phyloP scores from a whole-genome alignment of 345 rosid genomes.

The Arabidopsis arenosa region DNA sequence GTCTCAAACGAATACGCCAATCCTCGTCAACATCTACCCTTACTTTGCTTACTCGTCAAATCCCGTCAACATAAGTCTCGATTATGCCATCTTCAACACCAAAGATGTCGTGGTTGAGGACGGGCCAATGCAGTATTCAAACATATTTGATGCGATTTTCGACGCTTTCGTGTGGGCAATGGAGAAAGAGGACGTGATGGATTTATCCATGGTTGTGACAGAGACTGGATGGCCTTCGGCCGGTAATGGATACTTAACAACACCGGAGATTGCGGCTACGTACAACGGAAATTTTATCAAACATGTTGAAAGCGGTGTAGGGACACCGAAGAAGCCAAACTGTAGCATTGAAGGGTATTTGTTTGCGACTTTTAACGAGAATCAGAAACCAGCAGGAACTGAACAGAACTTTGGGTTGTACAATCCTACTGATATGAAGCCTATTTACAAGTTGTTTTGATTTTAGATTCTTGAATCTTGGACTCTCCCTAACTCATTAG shows the following conservation, averaged over 20 bases:
- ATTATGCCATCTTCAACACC: conserved; percentile 42
- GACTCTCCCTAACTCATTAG: not conserved
- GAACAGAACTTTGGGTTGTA: conserved; percentile 39
- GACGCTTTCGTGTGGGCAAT: conserved; percentile 48
- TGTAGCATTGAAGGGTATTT: conserved; percentile 7
- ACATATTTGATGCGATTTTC: conserved; percentile 49
- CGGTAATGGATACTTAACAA: conserved; percentile 16
- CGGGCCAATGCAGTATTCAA: conserved; percentile 42
- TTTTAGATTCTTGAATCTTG: conserved; percentile 2
- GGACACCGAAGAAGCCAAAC: conserved; percentile 51
- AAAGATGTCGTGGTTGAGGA: conserved; percentile 37
- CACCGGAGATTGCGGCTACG: not conserved
- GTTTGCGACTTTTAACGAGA: conserved; percentile 42
- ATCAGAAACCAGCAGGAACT: conserved; percentile 30
- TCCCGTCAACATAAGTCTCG: conserved; percentile 29
- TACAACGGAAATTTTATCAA: conserved; percentile 43
- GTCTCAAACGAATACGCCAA: conserved; percentile 27
- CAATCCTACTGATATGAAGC: conserved; percentile 29
- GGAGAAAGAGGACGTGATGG: conserved; percentile 35
- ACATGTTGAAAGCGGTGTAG: conserved; percentile 6
- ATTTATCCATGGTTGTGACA: conserved; percentile 39
- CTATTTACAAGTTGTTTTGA: conserved; percentile 41
- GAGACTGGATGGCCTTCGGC: conserved; percentile 57
- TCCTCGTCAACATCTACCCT: conserved; percentile 53
- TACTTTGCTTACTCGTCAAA: conserved; percentile 49